Conservation (phyloP, 352 stramenopile genomes). For the Pseudoperonospora humuli region DNA sequence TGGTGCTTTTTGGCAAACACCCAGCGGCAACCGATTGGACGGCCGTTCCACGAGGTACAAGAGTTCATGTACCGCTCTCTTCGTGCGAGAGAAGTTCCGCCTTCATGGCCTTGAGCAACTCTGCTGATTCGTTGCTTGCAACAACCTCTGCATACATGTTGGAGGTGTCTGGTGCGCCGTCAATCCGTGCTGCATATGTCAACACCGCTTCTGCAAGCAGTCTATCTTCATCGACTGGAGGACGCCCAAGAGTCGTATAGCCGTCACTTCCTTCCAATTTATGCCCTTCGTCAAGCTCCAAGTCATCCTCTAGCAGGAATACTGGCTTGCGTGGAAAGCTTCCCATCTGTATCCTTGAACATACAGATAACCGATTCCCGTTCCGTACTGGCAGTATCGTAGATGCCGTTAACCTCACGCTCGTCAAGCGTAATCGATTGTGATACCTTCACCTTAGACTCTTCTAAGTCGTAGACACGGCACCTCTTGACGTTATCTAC, state of each 20-base stretch:
- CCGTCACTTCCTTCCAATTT: background rate
- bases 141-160: slow-evolving; percentile 8
- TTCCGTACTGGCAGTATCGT: too few species aligned
- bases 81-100: background rate
- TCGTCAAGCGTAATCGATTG: too few species aligned
- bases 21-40: background rate
- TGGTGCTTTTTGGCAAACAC: slow-evolving; percentile 4
- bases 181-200: background rate
- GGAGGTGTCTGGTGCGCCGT: background rate
- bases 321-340: background rate
- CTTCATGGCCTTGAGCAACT: background rate
- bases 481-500: too few species aligned
- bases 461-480: too few species aligned
- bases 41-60: background rate
- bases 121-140: background rate
- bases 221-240: background rate
- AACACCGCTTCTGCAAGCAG: background rate
- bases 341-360: too few species aligned
- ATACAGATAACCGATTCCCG: too few species aligned
- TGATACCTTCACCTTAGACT: too few species aligned
- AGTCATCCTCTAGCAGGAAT: background rate
- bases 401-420: too few species aligned
- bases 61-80: background rate
- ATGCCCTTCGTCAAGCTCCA: background rate
- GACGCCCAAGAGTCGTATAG: background rate